These are phyloP conservation scores for Herpetospermum pedunculosum DNA, from an alignment of 306 rosid species.

Conservation along the genomic window DNA sequence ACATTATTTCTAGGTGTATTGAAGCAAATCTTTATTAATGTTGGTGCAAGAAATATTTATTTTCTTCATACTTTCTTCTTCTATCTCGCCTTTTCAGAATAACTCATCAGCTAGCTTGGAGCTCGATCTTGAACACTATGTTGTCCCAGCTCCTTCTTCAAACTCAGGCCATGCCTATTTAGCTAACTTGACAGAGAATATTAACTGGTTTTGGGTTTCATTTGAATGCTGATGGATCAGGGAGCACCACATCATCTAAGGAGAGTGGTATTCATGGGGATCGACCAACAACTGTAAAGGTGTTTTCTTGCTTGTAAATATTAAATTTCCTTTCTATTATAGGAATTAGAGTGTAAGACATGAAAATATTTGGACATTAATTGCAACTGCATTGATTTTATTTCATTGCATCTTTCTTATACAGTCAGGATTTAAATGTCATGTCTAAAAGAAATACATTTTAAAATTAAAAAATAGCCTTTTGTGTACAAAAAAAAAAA, in stretches of 20 bases:
- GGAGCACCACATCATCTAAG: slow-evolving; percentile 33
- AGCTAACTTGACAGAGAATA: slow-evolving; percentile 84
- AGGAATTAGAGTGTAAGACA: slow-evolving; percentile 14
- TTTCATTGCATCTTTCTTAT: too few relatives aligned
- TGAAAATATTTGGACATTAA: too few relatives aligned
- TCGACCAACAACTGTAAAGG: slow-evolving; percentile 40
- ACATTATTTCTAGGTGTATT: not conserved
- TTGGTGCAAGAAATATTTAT: not conserved
- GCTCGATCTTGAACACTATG: slow-evolving; percentile 91
- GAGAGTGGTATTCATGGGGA: slow-evolving; percentile 32
- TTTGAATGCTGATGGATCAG: slow-evolving; percentile 29
- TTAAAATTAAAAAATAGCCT: too few relatives aligned
- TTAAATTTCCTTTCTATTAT: slow-evolving; percentile 6
- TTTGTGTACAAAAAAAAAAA: too few relatives aligned
- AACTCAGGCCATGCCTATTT: slow-evolving; percentile 57
- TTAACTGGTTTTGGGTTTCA: slow-evolving; percentile 23
- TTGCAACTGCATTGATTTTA: too few relatives aligned
- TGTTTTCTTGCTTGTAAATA: slow-evolving; percentile 21
- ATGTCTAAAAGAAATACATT: too few relatives aligned
- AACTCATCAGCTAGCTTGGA: slow-evolving; percentile 67
- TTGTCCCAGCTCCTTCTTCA: slow-evolving; percentile 93
- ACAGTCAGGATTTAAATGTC: too few relatives aligned
- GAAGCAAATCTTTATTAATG: not conserved
- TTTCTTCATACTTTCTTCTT: not conserved
- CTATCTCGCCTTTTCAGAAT: slow-evolving; percentile 30